These are phyloP conservation scores for Fomitopsis schrenkii DNA, from an alignment of 1,284 basidiomycete genomes.

Conservation along the genomic window DNA sequence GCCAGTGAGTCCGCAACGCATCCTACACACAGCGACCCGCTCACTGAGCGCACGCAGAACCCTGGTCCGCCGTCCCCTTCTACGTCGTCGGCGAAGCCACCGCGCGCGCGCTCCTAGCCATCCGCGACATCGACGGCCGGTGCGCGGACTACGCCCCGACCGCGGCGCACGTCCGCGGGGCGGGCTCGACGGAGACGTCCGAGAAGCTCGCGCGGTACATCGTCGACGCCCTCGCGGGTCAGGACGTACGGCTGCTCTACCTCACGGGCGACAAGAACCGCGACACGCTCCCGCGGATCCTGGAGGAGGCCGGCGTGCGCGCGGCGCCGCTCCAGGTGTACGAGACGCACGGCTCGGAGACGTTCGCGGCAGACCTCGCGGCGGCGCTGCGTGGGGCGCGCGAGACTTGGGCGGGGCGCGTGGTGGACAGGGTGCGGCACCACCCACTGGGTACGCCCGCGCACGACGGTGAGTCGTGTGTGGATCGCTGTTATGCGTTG, in stretches of 20 bases:
- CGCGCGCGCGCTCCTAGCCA: conserved; percentile 38
- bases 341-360: conserved; percentile 51
- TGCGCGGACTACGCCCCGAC: conserved; percentile 29
- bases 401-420: not conserved
- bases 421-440: not conserved
- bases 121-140: conserved; percentile 28
- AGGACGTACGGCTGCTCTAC: conserved; percentile 53
- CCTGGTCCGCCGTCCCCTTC: conserved; percentile 59
- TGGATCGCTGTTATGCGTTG: not conserved
- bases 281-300: conserved; percentile 55
- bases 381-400: not conserved
- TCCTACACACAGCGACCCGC: not conserved
- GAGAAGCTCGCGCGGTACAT: conserved; percentile 67
- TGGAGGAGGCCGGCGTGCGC: conserved; percentile 41
- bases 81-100: conserved; percentile 73
- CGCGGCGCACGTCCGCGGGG: conserved; percentile 43
- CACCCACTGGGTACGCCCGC: not conserved
- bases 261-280: conserved; percentile 81
- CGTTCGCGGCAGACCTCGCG: conserved; percentile 45
- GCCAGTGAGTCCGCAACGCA: not conserved
- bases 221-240: conserved; percentile 36
- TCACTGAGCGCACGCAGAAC: conserved; percentile 3
- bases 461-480: not conserved
- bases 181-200: conserved; percentile 55
- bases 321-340: conserved; percentile 61